These are phyloP conservation scores for Colletotrichum spaethianum DNA, from an alignment of 2,329 filamentous ascomycete species.

Conservation along the genomic window DNA sequence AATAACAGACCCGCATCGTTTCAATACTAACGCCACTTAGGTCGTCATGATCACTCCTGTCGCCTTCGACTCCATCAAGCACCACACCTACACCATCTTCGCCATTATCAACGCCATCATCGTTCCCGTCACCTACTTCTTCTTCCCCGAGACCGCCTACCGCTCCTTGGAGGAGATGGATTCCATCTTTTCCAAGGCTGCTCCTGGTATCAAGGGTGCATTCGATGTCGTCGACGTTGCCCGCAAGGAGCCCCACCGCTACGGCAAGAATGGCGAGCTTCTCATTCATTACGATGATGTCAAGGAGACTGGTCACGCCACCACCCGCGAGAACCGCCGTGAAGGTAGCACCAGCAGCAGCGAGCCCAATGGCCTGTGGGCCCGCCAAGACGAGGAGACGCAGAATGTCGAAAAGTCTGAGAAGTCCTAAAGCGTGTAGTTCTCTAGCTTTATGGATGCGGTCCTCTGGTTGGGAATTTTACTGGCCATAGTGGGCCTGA, in stretches of 20 bases:
- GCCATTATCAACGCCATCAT: conserved; percentile 75
- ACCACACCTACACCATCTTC: conserved; percentile 77
- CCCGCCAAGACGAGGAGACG: conserved; percentile 38
- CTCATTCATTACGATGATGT: conserved; percentile 62
- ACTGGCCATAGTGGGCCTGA: conserved; percentile 4
- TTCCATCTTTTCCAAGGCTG: conserved; percentile 71
- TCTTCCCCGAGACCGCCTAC: conserved; percentile 76
- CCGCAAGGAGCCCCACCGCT: conserved; percentile 65
- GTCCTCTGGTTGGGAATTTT: not conserved
- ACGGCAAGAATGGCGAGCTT: conserved; percentile 72
- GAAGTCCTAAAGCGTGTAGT: conserved; percentile 14
- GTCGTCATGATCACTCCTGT: conserved; percentile 75
- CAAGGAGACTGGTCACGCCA: conserved; percentile 52
- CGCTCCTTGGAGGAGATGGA: conserved; percentile 78
- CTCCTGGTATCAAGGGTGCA: conserved; percentile 51
- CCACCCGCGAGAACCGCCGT: conserved; percentile 37
- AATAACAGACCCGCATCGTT: not conserved
- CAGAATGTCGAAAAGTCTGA: conserved; percentile 37
- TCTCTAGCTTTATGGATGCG: not conserved
- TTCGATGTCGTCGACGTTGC: conserved; percentile 56
- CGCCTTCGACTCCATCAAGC: conserved; percentile 69
- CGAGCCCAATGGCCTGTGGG: conserved; percentile 30
- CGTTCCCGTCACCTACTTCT: conserved; percentile 71
- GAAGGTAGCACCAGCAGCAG: conserved; percentile 37
- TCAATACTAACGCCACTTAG: conserved; percentile 42